Evolutionary conservation across 106 monocot species (phyloP), one percentile per base, ranked within the genome.

Genomic region (Dendrobium nobile): DNA sequence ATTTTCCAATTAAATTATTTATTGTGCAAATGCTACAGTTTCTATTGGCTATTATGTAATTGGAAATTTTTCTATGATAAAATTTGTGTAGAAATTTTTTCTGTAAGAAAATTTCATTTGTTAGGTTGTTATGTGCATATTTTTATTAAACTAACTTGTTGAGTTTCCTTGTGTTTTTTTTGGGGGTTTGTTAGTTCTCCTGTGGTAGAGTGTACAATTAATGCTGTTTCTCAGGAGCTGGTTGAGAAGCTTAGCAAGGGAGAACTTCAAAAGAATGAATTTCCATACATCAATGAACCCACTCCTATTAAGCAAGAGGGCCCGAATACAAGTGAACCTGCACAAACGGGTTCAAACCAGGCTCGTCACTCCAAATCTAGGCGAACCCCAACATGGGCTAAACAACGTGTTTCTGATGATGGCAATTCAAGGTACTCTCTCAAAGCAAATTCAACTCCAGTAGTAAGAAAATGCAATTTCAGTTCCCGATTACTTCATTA

Each of bases 351-450:
- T 9, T 22, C n/a, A 4, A 73, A 72, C 41, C 80, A 80, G 9
- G 72, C 9, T 54, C 73, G 82, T 11, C 78, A 80, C 18, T 88
- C 91, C 4, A 85, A 88, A 79, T 88, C 91, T 26, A 82, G 88
- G 61, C 56, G 91, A 48, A 87, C 88, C 65, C 81, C 88, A 16
- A 81, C 84, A 51, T 91, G 91, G 91, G 91, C 91, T 75, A 91
- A 80, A 84, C 48, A 85, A 76, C 80, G 80, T 20, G 72, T 41
- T 51, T 91, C 88, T 51, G 91, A 91, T 83, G 88, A 91, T 86
- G 86, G 88, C 9, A 81, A 68, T 83, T 91, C 91, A 68, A 87
- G 87, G 91, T 89, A 87, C 31, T 2, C 13, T 67, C 42, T 44
- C 37, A 6, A 64, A 16, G 73, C 6, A 81, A 58, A 78, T 59